Conservation (phyloP, 1,284 basidiomycete genomes). For the Meripilus lineatus region DNA sequence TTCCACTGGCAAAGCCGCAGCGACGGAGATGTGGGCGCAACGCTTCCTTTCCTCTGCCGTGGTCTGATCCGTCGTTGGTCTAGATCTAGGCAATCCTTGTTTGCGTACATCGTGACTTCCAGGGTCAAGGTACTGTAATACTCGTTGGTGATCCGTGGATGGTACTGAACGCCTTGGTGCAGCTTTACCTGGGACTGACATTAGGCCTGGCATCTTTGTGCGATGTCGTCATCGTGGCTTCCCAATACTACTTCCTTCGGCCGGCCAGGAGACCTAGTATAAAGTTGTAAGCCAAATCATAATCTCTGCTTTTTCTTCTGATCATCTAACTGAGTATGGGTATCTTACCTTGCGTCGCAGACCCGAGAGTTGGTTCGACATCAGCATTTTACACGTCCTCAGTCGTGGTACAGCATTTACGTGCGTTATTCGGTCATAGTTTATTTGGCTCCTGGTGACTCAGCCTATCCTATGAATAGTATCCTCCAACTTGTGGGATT, state of each 20-base stretch:
- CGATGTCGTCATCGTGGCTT: conserved; percentile 23
- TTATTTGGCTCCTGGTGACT: neutral
- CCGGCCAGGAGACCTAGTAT: conserved; percentile 25
- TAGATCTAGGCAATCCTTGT: conserved; percentile 15
- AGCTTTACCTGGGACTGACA: conserved; percentile 22
- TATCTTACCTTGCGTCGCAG: neutral
- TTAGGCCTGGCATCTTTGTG: conserved; percentile 16
- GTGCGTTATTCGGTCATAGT: conserved; percentile 10
- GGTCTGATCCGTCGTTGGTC: neutral
- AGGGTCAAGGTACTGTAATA: conserved; percentile 13
- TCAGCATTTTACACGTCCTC: conserved; percentile 16
- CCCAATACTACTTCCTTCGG: conserved; percentile 26
- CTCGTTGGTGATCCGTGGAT: neutral
- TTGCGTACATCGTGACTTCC: conserved; percentile 16
- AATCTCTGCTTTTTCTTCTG: too few relatives aligned
- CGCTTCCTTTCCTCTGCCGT: neutral
- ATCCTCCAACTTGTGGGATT: conserved; percentile 22
- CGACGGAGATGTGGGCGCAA: too few relatives aligned
- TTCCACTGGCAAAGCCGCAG: too few relatives aligned
- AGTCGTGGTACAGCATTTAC: conserved; percentile 29
- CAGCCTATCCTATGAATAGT: conserved; percentile 4
- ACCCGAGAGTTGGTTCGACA: conserved; percentile 8
- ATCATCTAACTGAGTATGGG: too few relatives aligned
- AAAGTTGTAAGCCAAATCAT: conserved; percentile 20
- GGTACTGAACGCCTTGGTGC: neutral